Conservation (phyloP, 177 flowering plant genomes). For the Tripterygium wilfordii region DNA sequence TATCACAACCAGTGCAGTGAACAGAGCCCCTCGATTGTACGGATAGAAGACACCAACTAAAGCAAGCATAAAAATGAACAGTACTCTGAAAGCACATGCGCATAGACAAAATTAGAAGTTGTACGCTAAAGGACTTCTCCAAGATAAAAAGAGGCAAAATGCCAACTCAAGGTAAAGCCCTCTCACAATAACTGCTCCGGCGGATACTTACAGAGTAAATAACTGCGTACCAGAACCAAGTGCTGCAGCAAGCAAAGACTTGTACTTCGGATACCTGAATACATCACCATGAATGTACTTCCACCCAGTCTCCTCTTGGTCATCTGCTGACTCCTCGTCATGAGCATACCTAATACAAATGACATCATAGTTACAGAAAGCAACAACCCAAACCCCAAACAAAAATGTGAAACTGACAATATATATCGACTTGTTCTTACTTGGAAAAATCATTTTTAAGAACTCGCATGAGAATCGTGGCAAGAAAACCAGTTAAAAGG, state of each 20-base stretch:
- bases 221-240: conserved; percentile 12
- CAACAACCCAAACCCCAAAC: not conserved
- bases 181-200: not conserved
- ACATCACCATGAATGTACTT: conserved; percentile 11
- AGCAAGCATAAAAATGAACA: conserved; percentile 6
- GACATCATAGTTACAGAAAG: not conserved
- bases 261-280: conserved; percentile 8
- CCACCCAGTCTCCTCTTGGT: conserved; percentile 13
- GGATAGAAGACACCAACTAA: conserved; percentile 12
- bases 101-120: not conserved
- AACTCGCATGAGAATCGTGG: conserved; percentile 37
- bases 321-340: conserved; percentile 9
- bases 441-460: conserved; percentile 67
- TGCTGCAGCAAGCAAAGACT: conserved; percentile 7
- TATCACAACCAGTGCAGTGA: conserved; percentile 11
- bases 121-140: not conserved
- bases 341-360: conserved; percentile 8
- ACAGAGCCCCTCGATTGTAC: conserved; percentile 9
- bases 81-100: not conserved
- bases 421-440: conserved; percentile 21
- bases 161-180: not conserved
- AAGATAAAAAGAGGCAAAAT: not conserved
- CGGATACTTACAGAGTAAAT: conserved; percentile 8
- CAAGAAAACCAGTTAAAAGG: conserved; percentile 9
- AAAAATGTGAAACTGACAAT: not conserved